phyloP scores from a whole-genome alignment of 2,329 filamentous ascomycete genomes.

The Salinomyces thailandicus region DNA sequence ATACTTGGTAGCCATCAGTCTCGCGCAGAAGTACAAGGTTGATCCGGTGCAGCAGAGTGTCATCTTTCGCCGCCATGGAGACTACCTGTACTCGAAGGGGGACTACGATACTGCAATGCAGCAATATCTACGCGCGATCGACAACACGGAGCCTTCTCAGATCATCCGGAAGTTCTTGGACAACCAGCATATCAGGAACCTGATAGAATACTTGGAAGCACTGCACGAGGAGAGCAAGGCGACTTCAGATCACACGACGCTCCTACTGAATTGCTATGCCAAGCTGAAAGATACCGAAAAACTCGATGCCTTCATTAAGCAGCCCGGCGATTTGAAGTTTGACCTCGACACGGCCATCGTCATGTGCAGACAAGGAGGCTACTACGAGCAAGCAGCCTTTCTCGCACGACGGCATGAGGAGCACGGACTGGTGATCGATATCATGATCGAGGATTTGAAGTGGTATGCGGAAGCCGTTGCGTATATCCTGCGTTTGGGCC shows the following conservation, averaged over 20 bases:
- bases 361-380: slow-evolving; percentile 95
- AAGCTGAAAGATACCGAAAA: slow-evolving; percentile 97
- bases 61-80: slow-evolving; percentile 88
- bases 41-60: slow-evolving; percentile 72
- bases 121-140: slow-evolving; percentile 91
- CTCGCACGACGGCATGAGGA: slow-evolving; percentile 90
- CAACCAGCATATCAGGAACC: slow-evolving; percentile 91
- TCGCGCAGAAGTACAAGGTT: slow-evolving; percentile 81
- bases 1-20: slow-evolving; percentile 80
- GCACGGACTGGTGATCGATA: slow-evolving; percentile 86
- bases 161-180: slow-evolving; percentile 96
- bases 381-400: slow-evolving; percentile 93
- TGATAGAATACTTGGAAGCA: slow-evolving; percentile 95
- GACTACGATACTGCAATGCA: slow-evolving; percentile 99
- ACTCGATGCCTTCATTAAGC: slow-evolving; percentile 92
- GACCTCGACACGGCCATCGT: slow-evolving; percentile 93
- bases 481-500: slow-evolving; percentile 82
- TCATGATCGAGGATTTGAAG: slow-evolving; percentile 90
- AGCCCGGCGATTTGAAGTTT: slow-evolving; percentile 87
- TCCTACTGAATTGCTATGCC: slow-evolving; percentile 92
- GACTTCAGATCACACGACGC: slow-evolving; percentile 87
- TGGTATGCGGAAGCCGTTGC: slow-evolving; percentile 78
- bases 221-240: slow-evolving; percentile 88
- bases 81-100: slow-evolving; percentile 86
- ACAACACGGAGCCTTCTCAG: slow-evolving; percentile 90